Conservation (phyloP, 1,284 basidiomycete genomes). For the Ceratobasidium sp. region DNA sequence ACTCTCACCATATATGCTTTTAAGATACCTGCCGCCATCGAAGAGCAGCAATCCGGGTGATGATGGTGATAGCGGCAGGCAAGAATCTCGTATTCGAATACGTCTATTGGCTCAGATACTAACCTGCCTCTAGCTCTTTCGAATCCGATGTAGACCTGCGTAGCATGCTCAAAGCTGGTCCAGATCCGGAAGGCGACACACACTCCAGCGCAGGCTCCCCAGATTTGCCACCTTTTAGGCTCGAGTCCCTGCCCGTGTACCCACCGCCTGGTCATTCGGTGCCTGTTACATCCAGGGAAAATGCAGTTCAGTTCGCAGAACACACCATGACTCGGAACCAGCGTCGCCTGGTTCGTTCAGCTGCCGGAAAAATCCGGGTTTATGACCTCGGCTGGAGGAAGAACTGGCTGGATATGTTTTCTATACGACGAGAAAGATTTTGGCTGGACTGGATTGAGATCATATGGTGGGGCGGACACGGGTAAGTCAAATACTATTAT, state of each 20-base stretch:
- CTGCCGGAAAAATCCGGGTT: constrained; percentile 68
- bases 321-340: constrained; percentile 76
- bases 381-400: constrained; percentile 80
- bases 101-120: constrained; percentile 44
- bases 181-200: background rate
- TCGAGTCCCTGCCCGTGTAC: constrained; percentile 5
- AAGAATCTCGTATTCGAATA: background rate
- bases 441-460: constrained; percentile 58
- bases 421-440: constrained; percentile 54
- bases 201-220: constrained; percentile 1
- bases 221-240: background rate
- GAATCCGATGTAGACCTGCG: constrained; percentile 33
- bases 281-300: constrained; percentile 26
- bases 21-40: constrained; percentile 61
- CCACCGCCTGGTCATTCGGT: constrained; percentile 49
- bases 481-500: constrained; percentile 55
- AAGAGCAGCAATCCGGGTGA: background rate
- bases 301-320: constrained; percentile 57
- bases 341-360: constrained; percentile 68
- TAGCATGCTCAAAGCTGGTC: constrained; percentile 8
- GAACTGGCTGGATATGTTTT: constrained; percentile 74
- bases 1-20: constrained; percentile 76
- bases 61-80: constrained; percentile 21
- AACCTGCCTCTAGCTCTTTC: constrained; percentile 2
- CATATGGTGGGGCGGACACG: constrained; percentile 64